Conservation (phyloP, 78 protist species). For the Emiliania huxleyi region DNA sequence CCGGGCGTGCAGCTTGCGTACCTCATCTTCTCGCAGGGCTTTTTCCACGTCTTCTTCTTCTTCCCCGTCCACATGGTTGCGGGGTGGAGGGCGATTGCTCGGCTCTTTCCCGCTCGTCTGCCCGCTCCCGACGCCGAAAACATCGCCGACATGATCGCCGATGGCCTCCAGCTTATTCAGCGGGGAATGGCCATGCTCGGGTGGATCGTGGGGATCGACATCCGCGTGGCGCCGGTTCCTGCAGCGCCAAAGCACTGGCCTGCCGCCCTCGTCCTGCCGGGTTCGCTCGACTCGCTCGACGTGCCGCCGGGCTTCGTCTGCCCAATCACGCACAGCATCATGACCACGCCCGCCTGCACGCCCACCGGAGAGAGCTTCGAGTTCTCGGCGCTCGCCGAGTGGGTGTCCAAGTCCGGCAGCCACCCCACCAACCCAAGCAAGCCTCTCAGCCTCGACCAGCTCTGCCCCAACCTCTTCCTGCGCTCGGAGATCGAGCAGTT, state of each 20-base stretch:
- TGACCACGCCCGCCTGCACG: neutral
- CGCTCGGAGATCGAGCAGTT: neutral
- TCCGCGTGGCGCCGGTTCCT: too few relatives aligned
- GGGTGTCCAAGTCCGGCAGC: neutral
- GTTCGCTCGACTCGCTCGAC: neutral
- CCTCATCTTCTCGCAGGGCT: too few relatives aligned
- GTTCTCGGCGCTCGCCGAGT: neutral
- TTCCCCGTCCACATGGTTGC: too few relatives aligned
- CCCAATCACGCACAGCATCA: neutral
- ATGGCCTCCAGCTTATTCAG: too few relatives aligned
- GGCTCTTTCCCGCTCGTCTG: too few relatives aligned
- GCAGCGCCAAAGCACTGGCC: neutral
- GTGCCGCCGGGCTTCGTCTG: neutral
- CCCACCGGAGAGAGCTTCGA: neutral
- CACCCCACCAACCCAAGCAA: neutral
- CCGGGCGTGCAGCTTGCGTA: too few relatives aligned
- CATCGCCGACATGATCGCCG: too few relatives aligned
- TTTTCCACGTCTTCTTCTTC: too few relatives aligned
- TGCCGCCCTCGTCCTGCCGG: neutral
- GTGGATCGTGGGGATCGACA: too few relatives aligned
- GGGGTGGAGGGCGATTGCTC: too few relatives aligned
- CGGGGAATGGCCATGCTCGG: too few relatives aligned
- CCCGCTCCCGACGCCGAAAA: too few relatives aligned
- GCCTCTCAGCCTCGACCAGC: neutral
- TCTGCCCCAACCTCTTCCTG: neutral